Evolutionary conservation across 768 basidiomycete genomes (phyloP).

Genomic region (Flagelloscypha sp.): DNA sequence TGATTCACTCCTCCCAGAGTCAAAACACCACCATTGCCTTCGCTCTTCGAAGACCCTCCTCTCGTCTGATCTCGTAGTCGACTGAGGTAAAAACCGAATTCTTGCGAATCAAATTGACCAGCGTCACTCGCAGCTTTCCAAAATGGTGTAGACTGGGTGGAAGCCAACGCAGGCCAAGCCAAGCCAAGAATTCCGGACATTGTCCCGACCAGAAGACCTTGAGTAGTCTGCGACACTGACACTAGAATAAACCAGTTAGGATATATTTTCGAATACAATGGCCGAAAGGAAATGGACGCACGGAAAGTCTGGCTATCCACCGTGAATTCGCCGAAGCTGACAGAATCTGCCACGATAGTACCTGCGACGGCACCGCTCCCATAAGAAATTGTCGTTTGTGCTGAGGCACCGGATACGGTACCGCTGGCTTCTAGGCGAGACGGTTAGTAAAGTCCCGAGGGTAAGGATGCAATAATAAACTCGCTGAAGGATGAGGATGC

Average conservation of each 20-base stretch:
- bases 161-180: constrained; percentile 34
- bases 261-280: constrained; percentile 2
- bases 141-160: constrained; percentile 29
- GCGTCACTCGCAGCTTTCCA: constrained; percentile 30
- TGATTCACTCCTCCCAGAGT: constrained; percentile 45
- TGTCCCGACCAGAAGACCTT: constrained; percentile 20
- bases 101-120: constrained; percentile 23
- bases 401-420: constrained; percentile 6
- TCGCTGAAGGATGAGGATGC: constrained; percentile 40
- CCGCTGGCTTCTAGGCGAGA: constrained; percentile 13
- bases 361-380: constrained; percentile 42
- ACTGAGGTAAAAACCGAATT: constrained; percentile 29
- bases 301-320: constrained; percentile 29
- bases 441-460: constrained; percentile 29
- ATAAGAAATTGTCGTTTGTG: constrained; percentile 26
- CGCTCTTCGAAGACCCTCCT: constrained; percentile 60
- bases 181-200: constrained; percentile 42
- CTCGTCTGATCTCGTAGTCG: constrained; percentile 9
- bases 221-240: constrained; percentile 33
- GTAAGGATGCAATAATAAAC: constrained; percentile 45
- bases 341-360: constrained; percentile 30
- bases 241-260: constrained; percentile 27
- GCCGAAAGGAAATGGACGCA: constrained; percentile 11
- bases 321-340: constrained; percentile 35
- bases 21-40: constrained; percentile 32